phyloP scores from a whole-genome alignment of 257 asterid species.

The Rauvolfia tetraphylla region DNA sequence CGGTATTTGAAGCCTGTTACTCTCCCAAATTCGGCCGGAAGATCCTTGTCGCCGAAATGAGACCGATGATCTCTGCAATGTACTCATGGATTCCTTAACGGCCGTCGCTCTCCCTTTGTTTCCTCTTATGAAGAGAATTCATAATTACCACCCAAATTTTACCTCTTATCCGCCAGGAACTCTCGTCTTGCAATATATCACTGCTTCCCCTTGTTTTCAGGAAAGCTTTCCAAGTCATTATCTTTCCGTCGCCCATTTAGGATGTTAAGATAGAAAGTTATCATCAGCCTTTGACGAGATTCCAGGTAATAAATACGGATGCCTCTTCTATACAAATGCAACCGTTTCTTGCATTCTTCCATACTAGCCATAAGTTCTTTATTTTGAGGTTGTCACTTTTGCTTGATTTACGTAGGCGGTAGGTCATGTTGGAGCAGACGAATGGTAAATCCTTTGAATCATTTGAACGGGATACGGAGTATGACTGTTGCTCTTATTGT shows the following conservation, averaged over 20 bases:
- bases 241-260: neutral
- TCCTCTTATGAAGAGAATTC: neutral
- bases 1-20: conserved; percentile 5
- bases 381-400: neutral
- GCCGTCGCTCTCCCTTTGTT: neutral
- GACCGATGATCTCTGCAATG: conserved; percentile 60
- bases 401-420: neutral
- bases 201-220: neutral
- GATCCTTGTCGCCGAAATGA: conserved; percentile 81
- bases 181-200: neutral
- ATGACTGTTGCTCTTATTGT: neutral
- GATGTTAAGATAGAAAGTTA: neutral
- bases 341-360: conserved; percentile 15
- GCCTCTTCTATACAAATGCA: neutral
- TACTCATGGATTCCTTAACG: conserved; percentile 35
- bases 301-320: neutral
- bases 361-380: too few relatives aligned
- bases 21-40: conserved; percentile 66
- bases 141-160: neutral
- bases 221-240: neutral
- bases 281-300: neutral
- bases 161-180: neutral
- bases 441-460: too few relatives aligned
- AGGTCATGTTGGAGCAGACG: neutral
- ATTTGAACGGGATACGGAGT: too few relatives aligned